Evolutionary conservation across 2,329 filamentous ascomycete species (phyloP).

Genomic region (Colletotrichum ledebouriae): DNA sequence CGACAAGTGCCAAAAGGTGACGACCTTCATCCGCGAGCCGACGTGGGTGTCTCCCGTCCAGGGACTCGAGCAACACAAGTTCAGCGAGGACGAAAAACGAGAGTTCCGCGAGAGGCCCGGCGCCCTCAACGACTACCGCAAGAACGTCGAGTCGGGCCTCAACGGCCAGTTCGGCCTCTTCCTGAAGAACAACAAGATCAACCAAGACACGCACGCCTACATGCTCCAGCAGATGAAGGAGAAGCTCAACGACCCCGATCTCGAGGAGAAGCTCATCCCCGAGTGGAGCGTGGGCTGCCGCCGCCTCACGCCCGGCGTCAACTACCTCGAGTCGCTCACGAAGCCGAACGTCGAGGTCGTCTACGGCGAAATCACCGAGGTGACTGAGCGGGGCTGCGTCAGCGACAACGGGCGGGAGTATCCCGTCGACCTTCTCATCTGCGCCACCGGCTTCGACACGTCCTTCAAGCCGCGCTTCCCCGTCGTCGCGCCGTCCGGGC

Average conservation of each 20-base stretch:
- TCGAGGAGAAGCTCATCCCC: constrained; percentile 45
- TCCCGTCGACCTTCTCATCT: constrained; percentile 46
- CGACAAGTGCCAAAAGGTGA: constrained; percentile 57
- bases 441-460: constrained; percentile 47
- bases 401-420: constrained; percentile 47
- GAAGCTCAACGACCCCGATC: constrained; percentile 49
- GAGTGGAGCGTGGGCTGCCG: constrained; percentile 45
- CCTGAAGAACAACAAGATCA: constrained; percentile 56
- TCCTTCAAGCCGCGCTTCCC: constrained; percentile 54
- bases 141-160: constrained; percentile 59
- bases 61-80: constrained; percentile 59
- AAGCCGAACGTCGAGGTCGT: constrained; percentile 50
- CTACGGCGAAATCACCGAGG: constrained; percentile 51
- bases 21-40: constrained; percentile 63
- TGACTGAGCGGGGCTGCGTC: constrained; percentile 48
- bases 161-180: constrained; percentile 63
- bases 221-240: constrained; percentile 57
- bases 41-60: constrained; percentile 63
- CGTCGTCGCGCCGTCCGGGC: constrained; percentile 58
- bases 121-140: constrained; percentile 56
- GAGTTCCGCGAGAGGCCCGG: constrained; percentile 57
- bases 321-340: constrained; percentile 47
- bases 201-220: constrained; percentile 55
- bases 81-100: constrained; percentile 54
- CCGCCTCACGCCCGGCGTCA: constrained; percentile 44